A percentile compares a stretch with the other conserved stretches of the same genome.
These are phyloP conservation scores for Blumeria hordei DNA, from an alignment of 2,329 filamentous ascomycete genomes.

Conservation along the genomic window DNA sequence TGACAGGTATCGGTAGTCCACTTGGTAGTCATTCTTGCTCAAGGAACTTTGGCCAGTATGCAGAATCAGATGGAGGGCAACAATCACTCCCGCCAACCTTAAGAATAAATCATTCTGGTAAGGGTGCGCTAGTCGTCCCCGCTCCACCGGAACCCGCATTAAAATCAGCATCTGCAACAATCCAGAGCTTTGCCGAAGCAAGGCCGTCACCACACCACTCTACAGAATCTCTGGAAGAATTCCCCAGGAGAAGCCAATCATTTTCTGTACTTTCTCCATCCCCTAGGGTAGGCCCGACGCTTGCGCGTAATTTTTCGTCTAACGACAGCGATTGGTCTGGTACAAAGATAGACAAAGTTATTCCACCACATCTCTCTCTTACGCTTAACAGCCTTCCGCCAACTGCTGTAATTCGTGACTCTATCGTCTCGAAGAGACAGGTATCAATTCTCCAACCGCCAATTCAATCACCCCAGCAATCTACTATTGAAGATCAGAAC, in stretches of 20 bases:
- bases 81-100: not conserved
- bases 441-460: slow-evolving; percentile 4
- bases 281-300: not conserved
- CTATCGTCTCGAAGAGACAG: slow-evolving; percentile 2
- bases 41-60: no score
- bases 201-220: not conserved
- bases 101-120: not conserved
- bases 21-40: no score
- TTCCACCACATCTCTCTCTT: not conserved
- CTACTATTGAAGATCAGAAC: not conserved
- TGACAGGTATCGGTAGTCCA: no score
- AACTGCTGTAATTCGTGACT: slow-evolving; percentile 4
- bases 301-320: not conserved
- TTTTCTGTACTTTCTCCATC: not conserved
- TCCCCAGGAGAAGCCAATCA: not conserved
- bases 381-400: slow-evolving; percentile 3
- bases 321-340: not conserved
- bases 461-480: not conserved
- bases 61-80: no score
- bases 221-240: not conserved
- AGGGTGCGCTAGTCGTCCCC: slow-evolving; percentile 1
- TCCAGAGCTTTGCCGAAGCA: slow-evolving; percentile 3
- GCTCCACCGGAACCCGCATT: slow-evolving; percentile 2
- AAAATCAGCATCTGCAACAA: slow-evolving; percentile 5
- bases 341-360: not conserved